Base-by-base conservation (phyloP, 140 eudicot species). In the Cichorium intybus region DNA sequence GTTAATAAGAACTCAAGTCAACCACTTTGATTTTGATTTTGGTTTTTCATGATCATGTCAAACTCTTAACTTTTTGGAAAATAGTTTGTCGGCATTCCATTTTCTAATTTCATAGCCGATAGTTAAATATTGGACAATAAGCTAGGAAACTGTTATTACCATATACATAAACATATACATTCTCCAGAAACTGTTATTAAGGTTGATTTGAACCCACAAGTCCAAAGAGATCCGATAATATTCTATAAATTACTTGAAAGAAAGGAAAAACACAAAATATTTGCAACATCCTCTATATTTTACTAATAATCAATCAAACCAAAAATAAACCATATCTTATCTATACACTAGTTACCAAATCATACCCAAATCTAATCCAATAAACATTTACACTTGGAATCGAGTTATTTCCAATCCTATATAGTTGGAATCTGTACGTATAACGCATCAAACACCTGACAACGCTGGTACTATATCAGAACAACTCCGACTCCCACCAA, bases 401-500 rank as follows among this genome's bases (percentile, higher is more conserved):
- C 0, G 59, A 43, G 14, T 4, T 7, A 14, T 43, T 43, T 15
- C 49, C 6, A 43, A 43, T 4, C 49, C 18, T 43, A 14, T 43
- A 14, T 14, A 43, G 18, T 10, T 43, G 49, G 49, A 43, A 43
- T 28, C 27, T 15, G 4, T 7, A 39, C 3, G 31, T 12, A 39
- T 4, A 15, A 4, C 7, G 16, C 27, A 22, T 72, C 66, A 55
- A 63, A 41, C 55, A 51, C 48, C 18, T 3, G 43, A 59, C 54
- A 64, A 0, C 3, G 72, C 66, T 5, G 72, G 72, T 6, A 72
- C 10, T 64, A 71, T 61, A 24, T 16, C 64, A 8, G 64, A 62
- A 62, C 21, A 20, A 28, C 28, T 45, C 22, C 5, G 70, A 52
- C 56, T 37, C 24, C 64, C 81, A 31, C 84, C 88, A 41, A 81